These are phyloP conservation scores for Xylaria sp. DNA, from an alignment of 2,329 filamentous ascomycete species.

Conservation along the genomic window DNA sequence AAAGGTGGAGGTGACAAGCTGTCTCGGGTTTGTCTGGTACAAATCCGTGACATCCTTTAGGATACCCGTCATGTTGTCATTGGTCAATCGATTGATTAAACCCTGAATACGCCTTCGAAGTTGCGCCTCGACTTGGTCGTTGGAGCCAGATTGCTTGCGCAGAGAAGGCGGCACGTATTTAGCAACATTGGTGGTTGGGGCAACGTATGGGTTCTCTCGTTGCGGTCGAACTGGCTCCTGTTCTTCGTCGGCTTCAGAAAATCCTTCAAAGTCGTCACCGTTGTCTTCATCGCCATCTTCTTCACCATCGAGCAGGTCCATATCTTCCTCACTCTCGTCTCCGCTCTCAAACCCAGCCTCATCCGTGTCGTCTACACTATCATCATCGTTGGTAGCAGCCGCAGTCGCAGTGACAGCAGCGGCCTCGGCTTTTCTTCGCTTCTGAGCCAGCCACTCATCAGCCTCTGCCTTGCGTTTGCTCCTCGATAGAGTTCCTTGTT, in stretches of 20 bases:
- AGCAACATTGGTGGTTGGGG: conserved; percentile 62
- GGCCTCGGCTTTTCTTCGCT: conserved; percentile 55
- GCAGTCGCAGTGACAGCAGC: conserved; percentile 18
- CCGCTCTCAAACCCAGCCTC: conserved; percentile 19
- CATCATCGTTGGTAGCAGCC: conserved; percentile 34
- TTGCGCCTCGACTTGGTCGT: conserved; percentile 69
- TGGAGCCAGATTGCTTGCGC: conserved; percentile 65
- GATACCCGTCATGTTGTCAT: conserved; percentile 86
- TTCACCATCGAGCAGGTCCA: conserved; percentile 37
- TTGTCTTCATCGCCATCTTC: not conserved
- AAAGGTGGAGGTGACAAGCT: conserved; percentile 82
- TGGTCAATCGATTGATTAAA: conserved; percentile 89
- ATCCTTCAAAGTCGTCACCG: too few relatives aligned
- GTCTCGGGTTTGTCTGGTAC: conserved; percentile 83
- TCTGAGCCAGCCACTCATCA: conserved; percentile 65
- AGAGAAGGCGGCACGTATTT: conserved; percentile 94
- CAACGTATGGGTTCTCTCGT: conserved; percentile 87
- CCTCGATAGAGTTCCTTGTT: conserved; percentile 55
- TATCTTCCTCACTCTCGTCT: conserved; percentile 37
- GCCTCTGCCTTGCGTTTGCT: conserved; percentile 65
- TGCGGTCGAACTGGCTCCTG: conserved; percentile 49
- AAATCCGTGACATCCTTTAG: conserved; percentile 80
- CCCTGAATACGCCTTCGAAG: conserved; percentile 84
- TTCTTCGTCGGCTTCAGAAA: conserved; percentile 30
- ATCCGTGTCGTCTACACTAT: conserved; percentile 30